Percentiles rank a stretch among this genome's conserved stretches.
Conservation (phyloP, 2,329 filamentous ascomycete genomes). For the Epichloe scottii region DNA sequence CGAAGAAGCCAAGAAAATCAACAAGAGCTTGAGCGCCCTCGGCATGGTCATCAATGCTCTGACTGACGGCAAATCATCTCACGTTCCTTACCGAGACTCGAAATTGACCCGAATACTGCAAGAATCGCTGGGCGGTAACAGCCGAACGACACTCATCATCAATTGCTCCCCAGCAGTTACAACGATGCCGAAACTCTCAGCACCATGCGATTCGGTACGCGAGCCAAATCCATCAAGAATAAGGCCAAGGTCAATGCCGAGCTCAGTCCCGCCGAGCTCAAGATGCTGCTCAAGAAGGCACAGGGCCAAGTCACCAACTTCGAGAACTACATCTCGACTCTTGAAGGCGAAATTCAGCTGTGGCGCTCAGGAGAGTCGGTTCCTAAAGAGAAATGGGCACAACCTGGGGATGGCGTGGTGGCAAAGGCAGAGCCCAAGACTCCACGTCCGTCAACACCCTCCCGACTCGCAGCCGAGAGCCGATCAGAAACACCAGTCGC, state of each 20-base stretch:
- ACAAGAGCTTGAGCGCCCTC: conserved; percentile 95
- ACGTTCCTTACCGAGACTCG: conserved; percentile 93
- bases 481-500: conserved; percentile 50
- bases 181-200: conserved; percentile 92
- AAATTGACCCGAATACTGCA: conserved; percentile 95
- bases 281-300: conserved; percentile 81
- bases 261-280: conserved; percentile 89
- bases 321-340: conserved; percentile 68
- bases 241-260: conserved; percentile 99
- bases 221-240: conserved; percentile 98
- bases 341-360: conserved; percentile 73
- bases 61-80: conserved; percentile 92
- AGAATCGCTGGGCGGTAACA: conserved; percentile 95
- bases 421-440: conserved; percentile 31
- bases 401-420: conserved; percentile 39
- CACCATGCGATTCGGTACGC: conserved; percentile 85
- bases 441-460: conserved; percentile 40
- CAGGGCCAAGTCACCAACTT: conserved; percentile 82
- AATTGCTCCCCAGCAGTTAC: conserved; percentile 97
- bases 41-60: conserved; percentile 98
- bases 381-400: conserved; percentile 79
- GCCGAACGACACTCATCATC: conserved; percentile 94
- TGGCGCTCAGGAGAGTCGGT: conserved; percentile 87
- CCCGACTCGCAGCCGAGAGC: conserved; percentile 40
- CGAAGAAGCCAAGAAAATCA: conserved; percentile 99